Evolutionary conservation across 1,284 basidiomycete species (phyloP), one percentile per base, ranked within the genome.

Genomic region (Tausonia pullulans): DNA sequence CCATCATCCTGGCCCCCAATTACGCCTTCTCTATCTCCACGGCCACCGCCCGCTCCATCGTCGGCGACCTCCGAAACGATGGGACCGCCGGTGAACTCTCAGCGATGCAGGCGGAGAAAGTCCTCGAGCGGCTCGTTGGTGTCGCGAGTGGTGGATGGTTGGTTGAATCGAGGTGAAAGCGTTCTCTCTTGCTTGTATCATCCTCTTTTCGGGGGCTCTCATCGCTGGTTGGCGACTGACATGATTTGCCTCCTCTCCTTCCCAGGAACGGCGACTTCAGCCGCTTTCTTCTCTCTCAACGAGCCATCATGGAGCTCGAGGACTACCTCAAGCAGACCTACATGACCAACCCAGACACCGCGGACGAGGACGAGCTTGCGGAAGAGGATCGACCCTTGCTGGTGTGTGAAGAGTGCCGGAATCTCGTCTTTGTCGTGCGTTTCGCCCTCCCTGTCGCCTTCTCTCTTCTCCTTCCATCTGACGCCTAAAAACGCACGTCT

Each of bases 1-100:
- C 87, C 76, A 92, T 94, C 71, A 87, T 92, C 81, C 80, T 86
- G 11, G 86, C 90, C 8, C 83, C 85, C 8, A 81, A 82, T 53
- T 82, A 87, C 70, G 78, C 86, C 0, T 94, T 81, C 73, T 88
- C 85, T 5, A 79, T 91, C 3, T 85, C 87, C 0, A 87, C 87
- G 2, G 75, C 88, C 43, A 85, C 84, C 4, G 89, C 90, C 0
- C 78, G 90, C 49, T 83, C 86, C 60, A 87, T 90, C 76, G 81
- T 84, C 41, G 79, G 78, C 66, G 72, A 79, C 48, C 76, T 87
- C 54, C 85, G 84, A 71, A 67, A 57, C 59, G 77, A n/a, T 67
- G 46, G 41, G 49, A 49, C n/a, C 27, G 16, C 60, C 3, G 50
- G 82, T 0, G 84, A 78, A 66, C 85, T 92, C 81, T 84, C 83